These are phyloP conservation scores for Curvularia sp. DNA, from an alignment of 2,329 filamentous ascomycete species.

Conservation along the genomic window DNA sequence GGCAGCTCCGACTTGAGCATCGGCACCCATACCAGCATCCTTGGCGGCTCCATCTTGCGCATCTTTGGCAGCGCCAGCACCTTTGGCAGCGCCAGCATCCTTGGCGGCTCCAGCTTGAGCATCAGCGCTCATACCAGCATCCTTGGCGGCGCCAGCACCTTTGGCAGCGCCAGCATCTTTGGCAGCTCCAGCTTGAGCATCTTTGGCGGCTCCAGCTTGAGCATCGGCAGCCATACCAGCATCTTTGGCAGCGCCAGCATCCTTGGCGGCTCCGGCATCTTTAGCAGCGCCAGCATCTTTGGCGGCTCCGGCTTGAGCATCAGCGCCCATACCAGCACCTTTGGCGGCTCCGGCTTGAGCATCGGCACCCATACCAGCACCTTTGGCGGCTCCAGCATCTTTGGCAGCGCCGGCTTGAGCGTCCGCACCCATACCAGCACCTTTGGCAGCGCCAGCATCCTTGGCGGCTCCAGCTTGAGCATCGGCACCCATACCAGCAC, in stretches of 20 bases:
- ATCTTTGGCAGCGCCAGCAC: constrained; percentile 5
- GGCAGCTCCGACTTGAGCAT: constrained; percentile 2
- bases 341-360: constrained; percentile 8
- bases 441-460: background rate
- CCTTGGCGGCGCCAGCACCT: background rate
- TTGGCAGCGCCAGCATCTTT: background rate
- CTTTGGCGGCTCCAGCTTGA: background rate
- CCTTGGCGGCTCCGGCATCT: no score
- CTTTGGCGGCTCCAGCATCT: no score
- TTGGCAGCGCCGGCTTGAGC: no score
- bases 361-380: constrained; percentile 8
- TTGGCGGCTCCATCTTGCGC: constrained; percentile 1
- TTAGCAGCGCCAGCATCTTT: background rate
- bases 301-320: constrained; percentile 1
- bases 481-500: background rate
- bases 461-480: background rate
- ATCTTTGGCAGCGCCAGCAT: background rate
- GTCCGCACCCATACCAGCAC: no score
- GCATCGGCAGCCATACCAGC: background rate
- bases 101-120: background rate
- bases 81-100: constrained; percentile 8
- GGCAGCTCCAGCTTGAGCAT: background rate
- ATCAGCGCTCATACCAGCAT: background rate
- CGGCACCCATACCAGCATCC: background rate
- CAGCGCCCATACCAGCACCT: constrained; percentile 14